phyloP scores from a whole-genome alignment of 305 asterid genomes.

The Ruellia speciosa region DNA sequence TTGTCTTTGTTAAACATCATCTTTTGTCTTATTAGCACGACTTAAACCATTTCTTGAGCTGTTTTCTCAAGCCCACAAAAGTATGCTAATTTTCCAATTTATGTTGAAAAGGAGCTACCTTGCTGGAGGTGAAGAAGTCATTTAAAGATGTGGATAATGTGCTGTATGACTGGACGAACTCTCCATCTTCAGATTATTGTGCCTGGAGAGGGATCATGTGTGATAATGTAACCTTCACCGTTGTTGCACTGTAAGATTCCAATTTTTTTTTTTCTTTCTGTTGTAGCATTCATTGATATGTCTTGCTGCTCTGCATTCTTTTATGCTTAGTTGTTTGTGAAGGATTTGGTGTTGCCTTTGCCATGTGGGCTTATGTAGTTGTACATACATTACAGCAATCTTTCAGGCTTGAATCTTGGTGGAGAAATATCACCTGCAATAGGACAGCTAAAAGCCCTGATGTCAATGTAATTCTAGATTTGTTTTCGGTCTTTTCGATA shows the following conservation, averaged over 20 bases:
- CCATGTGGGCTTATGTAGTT: background rate
- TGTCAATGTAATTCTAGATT: conserved; percentile 45
- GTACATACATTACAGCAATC: conserved; percentile 28
- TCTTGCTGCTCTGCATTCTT: too few species aligned
- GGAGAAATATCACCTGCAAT: conserved; percentile 70
- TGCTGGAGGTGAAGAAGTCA: conserved; percentile 88
- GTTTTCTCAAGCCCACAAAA: too few species aligned
- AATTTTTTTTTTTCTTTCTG: conserved; percentile 3
- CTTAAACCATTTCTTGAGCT: too few species aligned
- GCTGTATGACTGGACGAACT: conserved; percentile 85
- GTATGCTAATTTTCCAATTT: background rate
- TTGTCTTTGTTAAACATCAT: too few species aligned
- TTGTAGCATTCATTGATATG: background rate
- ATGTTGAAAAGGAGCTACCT: conserved; percentile 43
- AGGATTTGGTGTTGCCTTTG: background rate
- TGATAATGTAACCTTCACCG: conserved; percentile 84
- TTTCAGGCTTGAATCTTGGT: conserved; percentile 44
- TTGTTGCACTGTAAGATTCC: conserved; percentile 63
- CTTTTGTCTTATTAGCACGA: too few species aligned
- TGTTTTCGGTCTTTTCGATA: background rate
- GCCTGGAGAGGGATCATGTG: conserved; percentile 85
- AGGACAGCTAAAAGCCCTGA: conserved; percentile 63
- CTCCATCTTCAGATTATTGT: conserved; percentile 88
- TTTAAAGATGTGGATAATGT: conserved; percentile 87
- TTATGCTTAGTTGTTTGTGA: too few species aligned